Percentiles rank a stretch among this genome's conserved stretches.
These are phyloP conservation scores for Telopea speciosissima DNA, from an alignment of 177 flowering plant genomes.

Conservation along the genomic window DNA sequence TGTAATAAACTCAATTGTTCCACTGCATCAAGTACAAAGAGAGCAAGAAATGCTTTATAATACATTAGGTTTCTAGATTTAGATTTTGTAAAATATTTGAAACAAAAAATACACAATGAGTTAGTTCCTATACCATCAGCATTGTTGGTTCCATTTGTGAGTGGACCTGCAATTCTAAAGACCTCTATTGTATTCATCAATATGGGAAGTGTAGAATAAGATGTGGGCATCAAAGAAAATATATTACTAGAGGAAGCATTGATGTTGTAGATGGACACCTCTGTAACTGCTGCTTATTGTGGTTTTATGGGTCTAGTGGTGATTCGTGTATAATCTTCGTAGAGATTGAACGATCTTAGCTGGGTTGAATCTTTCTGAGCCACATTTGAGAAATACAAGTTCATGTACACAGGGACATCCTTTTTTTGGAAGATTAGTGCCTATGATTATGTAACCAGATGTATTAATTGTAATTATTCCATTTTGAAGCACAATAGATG, in stretches of 20 bases:
- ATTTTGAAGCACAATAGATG: conserved; percentile 17
- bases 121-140: too few relatives aligned
- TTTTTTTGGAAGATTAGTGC: neutral
- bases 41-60: too few relatives aligned
- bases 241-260: conserved; percentile 16
- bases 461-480: conserved; percentile 11
- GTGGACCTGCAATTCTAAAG: conserved; percentile 8
- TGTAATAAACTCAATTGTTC: conserved; percentile 24
- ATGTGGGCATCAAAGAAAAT: conserved; percentile 16
- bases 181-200: conserved; percentile 37
- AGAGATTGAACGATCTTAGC: conserved; percentile 23
- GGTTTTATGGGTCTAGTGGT: conserved; percentile 29
- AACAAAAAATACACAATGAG: too few relatives aligned
- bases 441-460: neutral
- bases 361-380: conserved; percentile 5
- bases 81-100: too few relatives aligned
- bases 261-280: conserved; percentile 1
- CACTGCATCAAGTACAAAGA: conserved; percentile 14
- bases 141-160: conserved; percentile 22
- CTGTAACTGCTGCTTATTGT: conserved; percentile 15
- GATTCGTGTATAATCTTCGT: neutral
- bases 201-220: conserved; percentile 35
- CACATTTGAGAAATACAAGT: conserved; percentile 42
- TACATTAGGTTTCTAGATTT: too few relatives aligned
- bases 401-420: conserved; percentile 21